Evolutionary conservation across 116 monocot species (phyloP), one percentile per base, ranked within the genome.

Genomic region (Cymodocea nodosa): DNA sequence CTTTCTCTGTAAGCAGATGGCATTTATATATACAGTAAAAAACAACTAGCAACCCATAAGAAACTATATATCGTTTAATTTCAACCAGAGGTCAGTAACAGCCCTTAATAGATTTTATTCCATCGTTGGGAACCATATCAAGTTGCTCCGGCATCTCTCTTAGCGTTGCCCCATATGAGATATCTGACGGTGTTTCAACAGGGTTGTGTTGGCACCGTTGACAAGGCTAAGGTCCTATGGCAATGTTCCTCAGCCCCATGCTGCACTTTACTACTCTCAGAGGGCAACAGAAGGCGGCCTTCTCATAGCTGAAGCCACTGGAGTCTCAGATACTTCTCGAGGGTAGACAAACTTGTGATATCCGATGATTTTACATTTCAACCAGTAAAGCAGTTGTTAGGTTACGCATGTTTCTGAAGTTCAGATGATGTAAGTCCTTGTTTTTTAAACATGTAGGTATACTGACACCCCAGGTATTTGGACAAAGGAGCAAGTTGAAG

Each of bases 401-500:
- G 8, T 2, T 53, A 8, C 16, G 0, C 4, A 20, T 57, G 20
- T 57, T 20, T 8, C 23, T 57, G 8, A 10, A 4, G 6, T 4
- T 57, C 23, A 24, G 12, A 11, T 23, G 20, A 13, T 57, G 57
- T 62, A 17, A 18, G 48, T 64, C 37, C 20, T 35, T 66, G 17
- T 35, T 15, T n/a, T 66, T 34, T 16, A 15, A 3, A 50, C 36
- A 4, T 67, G 16, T 35, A 75, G 75, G 54, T 72, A 72, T 23
- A 40, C 68, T 4, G 15, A 67, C 23, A 75, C 60, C 8, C 82
- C 82, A 17, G 82, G 82, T 6, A 78, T 82, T 40, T 82, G 78
- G 82, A 82, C 69, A 6, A 75, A 75, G 65, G 78, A 82, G 62
- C 75, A 82, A 18, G 72, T 82, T 22, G 75, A 82, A 54, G 78